A percentile compares a stretch with the other conserved stretches of the same genome.
These are phyloP conservation scores for Diplogelasinospora grovesii DNA, from an alignment of 495 filamentous ascomycete genomes.

Conservation along the genomic window DNA sequence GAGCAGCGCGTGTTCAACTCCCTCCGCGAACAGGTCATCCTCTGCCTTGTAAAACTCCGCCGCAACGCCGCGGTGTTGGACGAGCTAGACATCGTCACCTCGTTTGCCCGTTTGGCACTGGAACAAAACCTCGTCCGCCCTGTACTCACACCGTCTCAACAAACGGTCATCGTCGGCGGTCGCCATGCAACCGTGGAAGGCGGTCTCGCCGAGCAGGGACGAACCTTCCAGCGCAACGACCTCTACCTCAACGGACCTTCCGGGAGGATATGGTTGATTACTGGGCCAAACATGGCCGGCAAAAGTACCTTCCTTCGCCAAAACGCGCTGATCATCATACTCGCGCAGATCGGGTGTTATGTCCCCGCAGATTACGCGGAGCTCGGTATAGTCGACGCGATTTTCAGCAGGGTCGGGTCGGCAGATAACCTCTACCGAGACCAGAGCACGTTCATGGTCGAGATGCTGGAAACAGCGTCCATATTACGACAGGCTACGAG, in stretches of 20 bases:
- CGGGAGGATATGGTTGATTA: constrained; percentile 80
- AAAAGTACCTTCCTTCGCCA: constrained; percentile 94
- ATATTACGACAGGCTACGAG: constrained; percentile 61
- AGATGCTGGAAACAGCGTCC: constrained; percentile 71
- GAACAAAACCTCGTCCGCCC: constrained; percentile 72
- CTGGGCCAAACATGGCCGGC: constrained; percentile 98
- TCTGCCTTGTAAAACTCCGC: constrained; percentile 72
- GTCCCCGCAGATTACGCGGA: constrained; percentile 82
- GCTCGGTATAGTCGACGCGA: constrained; percentile 81
- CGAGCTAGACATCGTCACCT: constrained; percentile 81
- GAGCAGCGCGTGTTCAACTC: constrained; percentile 66
- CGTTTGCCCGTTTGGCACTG: constrained; percentile 68
- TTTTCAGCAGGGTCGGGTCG: constrained; percentile 87
- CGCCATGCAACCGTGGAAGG: constrained; percentile 85
- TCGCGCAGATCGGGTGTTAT: constrained; percentile 87
- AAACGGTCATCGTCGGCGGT: constrained; percentile 61
- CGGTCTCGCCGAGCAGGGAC: constrained; percentile 70
- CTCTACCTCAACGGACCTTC: constrained; percentile 59
- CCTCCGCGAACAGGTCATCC: constrained; percentile 67
- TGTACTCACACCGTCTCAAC: constrained; percentile 32
- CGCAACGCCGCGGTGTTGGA: constrained; percentile 85
- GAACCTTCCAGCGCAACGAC: constrained; percentile 80
- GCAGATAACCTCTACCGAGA: constrained; percentile 88
- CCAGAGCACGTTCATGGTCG: constrained; percentile 93
- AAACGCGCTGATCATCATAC: constrained; percentile 86